Evolutionary conservation across 345 rosid species (phyloP).

Genomic region (Clausena lansium): DNA sequence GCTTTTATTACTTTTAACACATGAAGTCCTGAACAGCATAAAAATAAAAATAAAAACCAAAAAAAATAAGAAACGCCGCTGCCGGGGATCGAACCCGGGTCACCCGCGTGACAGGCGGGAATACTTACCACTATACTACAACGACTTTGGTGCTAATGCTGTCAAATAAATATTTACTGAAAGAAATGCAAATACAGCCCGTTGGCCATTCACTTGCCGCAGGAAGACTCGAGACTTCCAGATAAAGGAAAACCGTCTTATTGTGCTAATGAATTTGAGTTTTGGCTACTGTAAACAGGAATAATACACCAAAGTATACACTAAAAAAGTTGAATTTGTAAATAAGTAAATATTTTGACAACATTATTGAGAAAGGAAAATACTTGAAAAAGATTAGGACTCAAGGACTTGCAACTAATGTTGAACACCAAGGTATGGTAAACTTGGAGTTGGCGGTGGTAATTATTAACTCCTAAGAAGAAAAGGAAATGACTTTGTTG

Average conservation of each 20-base stretch:
- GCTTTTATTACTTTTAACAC: too few species aligned
- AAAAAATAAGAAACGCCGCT: slow-evolving; percentile 42
- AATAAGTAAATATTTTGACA: neutral
- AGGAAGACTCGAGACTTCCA: too few species aligned
- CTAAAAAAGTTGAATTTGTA: neutral
- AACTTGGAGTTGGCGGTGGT: neutral
- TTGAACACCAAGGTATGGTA: neutral
- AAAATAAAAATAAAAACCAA: too few species aligned
- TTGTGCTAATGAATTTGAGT: neutral
- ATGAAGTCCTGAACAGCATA: too few species aligned
- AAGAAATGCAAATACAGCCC: too few species aligned
- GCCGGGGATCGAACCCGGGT: slow-evolving; percentile 99
- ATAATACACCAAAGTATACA: neutral
- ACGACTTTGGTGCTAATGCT: too few species aligned
- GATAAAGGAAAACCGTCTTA: neutral
- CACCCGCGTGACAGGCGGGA: slow-evolving; percentile 68
- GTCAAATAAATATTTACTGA: too few species aligned
- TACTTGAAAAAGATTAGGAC: neutral
- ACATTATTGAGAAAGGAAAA: neutral
- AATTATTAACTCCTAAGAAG: slow-evolving; percentile 4
- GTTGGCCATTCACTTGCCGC: too few species aligned
- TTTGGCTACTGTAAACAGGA: neutral
- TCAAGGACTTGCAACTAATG: neutral
- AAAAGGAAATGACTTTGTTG: slow-evolving; percentile 12
- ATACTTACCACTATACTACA: slow-evolving; percentile 69